Base-by-base conservation (phyloP, 345 rosid species). In the Populus pruinosa region DNA sequence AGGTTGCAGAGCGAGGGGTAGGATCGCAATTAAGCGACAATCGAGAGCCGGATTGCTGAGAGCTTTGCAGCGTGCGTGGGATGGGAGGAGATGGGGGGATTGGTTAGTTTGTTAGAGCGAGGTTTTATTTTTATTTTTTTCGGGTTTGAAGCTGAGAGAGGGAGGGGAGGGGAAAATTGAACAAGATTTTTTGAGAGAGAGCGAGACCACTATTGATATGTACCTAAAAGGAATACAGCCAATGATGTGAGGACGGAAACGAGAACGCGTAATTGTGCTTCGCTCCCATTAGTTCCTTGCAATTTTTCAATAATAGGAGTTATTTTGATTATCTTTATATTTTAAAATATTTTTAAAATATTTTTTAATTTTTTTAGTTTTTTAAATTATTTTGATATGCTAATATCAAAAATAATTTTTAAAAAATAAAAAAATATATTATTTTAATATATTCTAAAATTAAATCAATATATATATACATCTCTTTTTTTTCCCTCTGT, bases 21-120 rank as follows among this genome's bases (percentile, higher is more conserved):
- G 82, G 87, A 77, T 87, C 88, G 85, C 76, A 79, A 83, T 44
- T 75, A 59, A 47, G 77, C 11, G 66, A 67, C 4, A 77, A 81
- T 55, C 87, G 71, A 71, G 41, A 72, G 83, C 72, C 56, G 39
- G 27, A 67, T 50, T 74, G 25, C 27, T 6, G n/a, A 17, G 53
- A 53, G 41, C 64, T 44, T 35, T 66, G 70, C 31, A 70, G 85
- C 74, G 65, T 41, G 23, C 66, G 44, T 49, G 71, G 14, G n/a
- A 3, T 14, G 17, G 41, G 29, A 62, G 68, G 61, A 61, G 77
- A 20, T 8, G 75, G 16, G 33, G 21, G 70, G 64, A 76, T 8
- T 73, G 16, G 50, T 47, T 47, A 47, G 50, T 56, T 65, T 56
- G 61, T 12, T 59, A 49, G 76, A 33, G 78, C 75, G 78, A 56